phyloP scores from a whole-genome alignment of 768 basidiomycete species.

The Rossbeevera mucosa region DNA sequence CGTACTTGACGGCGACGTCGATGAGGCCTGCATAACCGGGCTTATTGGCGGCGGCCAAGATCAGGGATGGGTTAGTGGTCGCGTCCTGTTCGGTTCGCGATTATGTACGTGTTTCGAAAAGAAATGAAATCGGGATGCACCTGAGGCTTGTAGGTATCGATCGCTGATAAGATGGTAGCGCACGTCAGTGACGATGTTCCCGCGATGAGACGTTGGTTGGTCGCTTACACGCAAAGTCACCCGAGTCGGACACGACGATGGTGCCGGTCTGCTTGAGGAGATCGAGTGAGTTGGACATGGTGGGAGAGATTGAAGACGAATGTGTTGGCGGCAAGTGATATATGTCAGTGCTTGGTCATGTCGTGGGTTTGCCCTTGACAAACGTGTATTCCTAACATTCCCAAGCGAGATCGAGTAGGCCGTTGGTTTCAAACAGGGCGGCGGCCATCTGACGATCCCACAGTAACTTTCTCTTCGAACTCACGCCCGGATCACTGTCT shows the following conservation, averaged over 20 bases:
- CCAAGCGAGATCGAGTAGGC: not conserved
- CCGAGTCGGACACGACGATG: slow-evolving; percentile 95
- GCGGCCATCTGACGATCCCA: too few relatives aligned
- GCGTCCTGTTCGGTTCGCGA: slow-evolving; percentile 61
- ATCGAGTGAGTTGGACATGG: slow-evolving; percentile 79
- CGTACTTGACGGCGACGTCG: slow-evolving; percentile 67
- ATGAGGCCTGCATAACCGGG: slow-evolving; percentile 79
- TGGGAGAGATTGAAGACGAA: too few relatives aligned
- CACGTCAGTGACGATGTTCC: slow-evolving; percentile 24
- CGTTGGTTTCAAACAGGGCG: not conserved
- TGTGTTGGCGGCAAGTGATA: slow-evolving; percentile 16
- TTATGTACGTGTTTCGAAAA: slow-evolving; percentile 1
- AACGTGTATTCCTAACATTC: slow-evolving; percentile 9
- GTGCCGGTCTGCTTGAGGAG: slow-evolving; percentile 89
- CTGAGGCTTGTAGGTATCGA: slow-evolving; percentile 96
- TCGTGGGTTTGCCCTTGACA: not conserved
- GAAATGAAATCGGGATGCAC: slow-evolving; percentile 33
- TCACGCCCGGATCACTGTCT: not conserved
- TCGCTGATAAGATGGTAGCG: slow-evolving; percentile 49
- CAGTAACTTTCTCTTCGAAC: too few relatives aligned
- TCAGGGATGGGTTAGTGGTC: slow-evolving; percentile 95
- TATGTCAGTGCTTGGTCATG: slow-evolving; percentile 17
- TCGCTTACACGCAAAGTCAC: slow-evolving; percentile 79
- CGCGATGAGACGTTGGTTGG: not conserved
- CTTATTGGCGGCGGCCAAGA: slow-evolving; percentile 91